Evolutionary conservation across 176 grass and related monocot genomes (phyloP), one percentile per base, ranked within the genome.

Genomic region (Musa itinerans): DNA sequence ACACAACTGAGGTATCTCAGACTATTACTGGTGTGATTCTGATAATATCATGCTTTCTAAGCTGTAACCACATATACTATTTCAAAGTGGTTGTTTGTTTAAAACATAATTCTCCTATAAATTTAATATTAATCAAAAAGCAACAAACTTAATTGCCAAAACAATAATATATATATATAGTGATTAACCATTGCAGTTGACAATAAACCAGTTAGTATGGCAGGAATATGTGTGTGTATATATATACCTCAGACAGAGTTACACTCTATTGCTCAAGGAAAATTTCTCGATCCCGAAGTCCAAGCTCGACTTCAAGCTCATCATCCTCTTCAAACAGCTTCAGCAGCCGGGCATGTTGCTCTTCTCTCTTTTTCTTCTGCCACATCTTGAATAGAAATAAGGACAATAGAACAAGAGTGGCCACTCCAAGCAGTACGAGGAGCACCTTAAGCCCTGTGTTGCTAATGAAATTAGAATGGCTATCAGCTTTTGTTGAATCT

Each of bases 321-420:
- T 76, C 26, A 24, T 76, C 74, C 56, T 76, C 74, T 52, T 76
- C 74, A 63, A 76, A 76, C 56, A 76, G 57, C 74, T 76, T 76
- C 74, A 76, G 9, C 74, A 76, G 29, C 5, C 74, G 74, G 34
- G 74, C 74, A 76, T 76, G 54, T 24, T 76, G 74, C 43, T 76
- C 43, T 50, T 76, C 74, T 76, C 74, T 76, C 74, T 56, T 76
- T 20, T 24, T 76, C 48, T 76, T 76, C 43, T 76, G 74, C 74
- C 74, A 76, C 43, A 63, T 64, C 74, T 76, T 76, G 74, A 76
- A 76, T 58, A 76, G 64, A 58, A 76, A 64, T n/a, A 76, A 29
- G 5, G 74, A 76, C 19, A 76, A 50, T 24, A 65, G 20, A 17
- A 76, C 17, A 51, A 76, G 27, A 23, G n/a, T 22, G 17, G 43